Base-by-base conservation (phyloP, 331 rosid genomes). In the Telfairia occidentalis region DNA sequence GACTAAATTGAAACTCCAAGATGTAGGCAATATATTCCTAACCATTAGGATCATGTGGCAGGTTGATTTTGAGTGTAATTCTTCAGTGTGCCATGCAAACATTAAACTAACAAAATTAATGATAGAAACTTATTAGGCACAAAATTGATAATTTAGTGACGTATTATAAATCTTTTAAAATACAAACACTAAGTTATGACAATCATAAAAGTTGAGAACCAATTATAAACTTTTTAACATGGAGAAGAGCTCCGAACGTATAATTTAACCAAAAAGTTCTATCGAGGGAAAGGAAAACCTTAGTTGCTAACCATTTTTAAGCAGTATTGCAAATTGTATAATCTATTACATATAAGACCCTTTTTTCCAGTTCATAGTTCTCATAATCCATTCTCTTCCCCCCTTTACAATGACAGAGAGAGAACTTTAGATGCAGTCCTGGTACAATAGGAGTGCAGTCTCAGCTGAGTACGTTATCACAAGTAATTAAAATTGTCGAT, bases 371-470 rank as follows among this genome's bases (percentile, higher is more conserved):
- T 40, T 37, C 19, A 65, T 12, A 37, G 72, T 70, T 71, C 59
- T 71, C 57, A 73, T 65, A 81, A 54, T 84, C 79, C 71, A 65
- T 81, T 74, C 67, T 75, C 76, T 54, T 82, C 76, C 77, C 40
- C 76, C 46, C 76, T 80, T 80, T 81, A 79, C 16, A 78, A 42
- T 78, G 46, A 81, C 86, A 94, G 97, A 88, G 97, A 91, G 96
- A 88, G 64, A 94, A 91, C 83, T 94, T 94, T 86, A 88, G 86
- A 85, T 77, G 84, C 84, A 81, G 69, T 77, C 77, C 95, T 49
- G 87, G 86, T 78, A 88, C 96, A 34, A 89, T 94, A 76, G 98
- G 98, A 50, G 96, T 94, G 82, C 98, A 94, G 84, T 77, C 95
- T 82, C 98, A 94, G 83, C 86, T 91, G 87, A 61, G 89, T 78